A percentile compares a stretch with the other conserved stretches of the same genome.
Conservation (phyloP, 352 stramenopile species). For the Phytophthora kernoviae region DNA sequence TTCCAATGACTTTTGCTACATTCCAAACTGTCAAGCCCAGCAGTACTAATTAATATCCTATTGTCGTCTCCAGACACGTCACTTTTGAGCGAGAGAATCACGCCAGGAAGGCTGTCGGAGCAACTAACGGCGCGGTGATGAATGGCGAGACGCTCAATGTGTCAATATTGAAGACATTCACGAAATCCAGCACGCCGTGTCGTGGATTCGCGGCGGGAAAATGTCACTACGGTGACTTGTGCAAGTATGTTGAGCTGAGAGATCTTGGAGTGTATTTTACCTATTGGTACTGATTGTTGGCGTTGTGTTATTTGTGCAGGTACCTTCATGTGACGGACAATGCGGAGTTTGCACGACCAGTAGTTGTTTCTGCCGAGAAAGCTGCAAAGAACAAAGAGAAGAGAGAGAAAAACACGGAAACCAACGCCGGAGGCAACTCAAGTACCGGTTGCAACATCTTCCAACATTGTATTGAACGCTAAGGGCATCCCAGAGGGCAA, state of each 20-base stretch:
- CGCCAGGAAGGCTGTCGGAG: conserved; percentile 43
- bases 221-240: conserved; percentile 64
- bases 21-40: no score
- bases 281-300: conserved; percentile 1
- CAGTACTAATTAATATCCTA: not conserved
- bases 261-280: not conserved
- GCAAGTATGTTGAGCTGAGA: conserved; percentile 58
- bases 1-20: not conserved
- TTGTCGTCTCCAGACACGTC: conserved; percentile 39
- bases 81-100: conserved; percentile 33
- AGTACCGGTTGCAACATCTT: not conserved
- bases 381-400: conserved; percentile 4
- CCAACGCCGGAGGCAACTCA: conserved; percentile 1
- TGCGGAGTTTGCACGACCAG: conserved; percentile 7
- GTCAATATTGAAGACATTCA: conserved; percentile 44
- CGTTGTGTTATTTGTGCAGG: conserved; percentile 6
- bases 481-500: conserved; percentile 34
- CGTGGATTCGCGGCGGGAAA: conserved; percentile 61
- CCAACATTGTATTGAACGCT: conserved; percentile 21
- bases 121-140: conserved; percentile 60
- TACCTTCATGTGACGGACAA: conserved; percentile 39
- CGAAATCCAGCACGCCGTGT: conserved; percentile 46
- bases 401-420: conserved; percentile 3
- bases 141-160: conserved; percentile 60
- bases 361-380: conserved; percentile 2